These are phyloP conservation scores for Aleurites moluccanus DNA, from an alignment of 441 rosid genomes.

Conservation along the genomic window DNA sequence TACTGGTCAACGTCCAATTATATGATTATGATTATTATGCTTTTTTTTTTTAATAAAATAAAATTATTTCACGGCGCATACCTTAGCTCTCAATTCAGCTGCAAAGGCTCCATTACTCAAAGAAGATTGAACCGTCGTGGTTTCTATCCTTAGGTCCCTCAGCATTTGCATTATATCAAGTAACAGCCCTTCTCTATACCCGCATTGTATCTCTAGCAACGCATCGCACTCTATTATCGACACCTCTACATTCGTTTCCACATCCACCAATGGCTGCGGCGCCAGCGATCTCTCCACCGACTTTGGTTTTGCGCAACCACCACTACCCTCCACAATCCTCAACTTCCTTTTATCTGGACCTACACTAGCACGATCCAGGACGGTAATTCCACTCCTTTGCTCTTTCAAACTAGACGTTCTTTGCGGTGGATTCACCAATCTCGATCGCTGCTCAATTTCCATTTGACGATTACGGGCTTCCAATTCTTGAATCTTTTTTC, in stretches of 20 bases:
- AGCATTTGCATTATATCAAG: slow-evolving; percentile 72
- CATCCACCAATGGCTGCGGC: neutral
- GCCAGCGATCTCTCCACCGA: neutral
- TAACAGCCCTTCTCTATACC: slow-evolving; percentile 65
- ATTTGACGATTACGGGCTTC: slow-evolving; percentile 50
- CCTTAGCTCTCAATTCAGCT: slow-evolving; percentile 88
- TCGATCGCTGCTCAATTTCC: slow-evolving; percentile 42
- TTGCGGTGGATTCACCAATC: slow-evolving; percentile 35
- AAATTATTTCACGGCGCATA: slow-evolving; percentile 13
- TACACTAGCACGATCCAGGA: slow-evolving; percentile 23
- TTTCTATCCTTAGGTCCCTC: slow-evolving; percentile 63
- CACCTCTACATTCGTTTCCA: slow-evolving; percentile 56
- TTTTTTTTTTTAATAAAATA: too few relatives aligned
- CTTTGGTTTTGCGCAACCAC: slow-evolving; percentile 28
- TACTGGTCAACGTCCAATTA: neutral
- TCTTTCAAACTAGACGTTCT: slow-evolving; percentile 37
- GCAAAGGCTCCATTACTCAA: slow-evolving; percentile 44
- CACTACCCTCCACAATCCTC: slow-evolving; percentile 43
- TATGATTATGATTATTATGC: too few relatives aligned
- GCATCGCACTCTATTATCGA: slow-evolving; percentile 87
- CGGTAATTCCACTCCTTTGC: slow-evolving; percentile 39
- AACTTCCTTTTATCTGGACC: slow-evolving; percentile 51
- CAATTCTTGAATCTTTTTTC: slow-evolving; percentile 71
- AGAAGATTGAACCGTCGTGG: slow-evolving; percentile 62
- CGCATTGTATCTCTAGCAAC: slow-evolving; percentile 73